Evolutionary conservation across 2,329 filamentous ascomycete species (phyloP).

Genomic region (Hymenoscyphus infarciens): DNA sequence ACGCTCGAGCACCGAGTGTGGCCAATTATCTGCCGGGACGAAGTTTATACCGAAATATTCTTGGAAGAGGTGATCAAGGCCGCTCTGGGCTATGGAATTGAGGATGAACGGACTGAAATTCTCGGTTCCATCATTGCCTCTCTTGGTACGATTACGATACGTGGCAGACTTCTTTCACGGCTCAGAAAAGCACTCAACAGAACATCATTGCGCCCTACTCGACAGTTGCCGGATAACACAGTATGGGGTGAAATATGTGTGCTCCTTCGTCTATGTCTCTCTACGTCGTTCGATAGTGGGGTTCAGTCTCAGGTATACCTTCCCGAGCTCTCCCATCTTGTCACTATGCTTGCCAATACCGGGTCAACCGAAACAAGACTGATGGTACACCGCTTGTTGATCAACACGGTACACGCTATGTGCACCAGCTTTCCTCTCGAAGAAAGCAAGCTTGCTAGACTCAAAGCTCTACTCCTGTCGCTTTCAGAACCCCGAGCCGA

Average conservation of each 20-base stretch:
- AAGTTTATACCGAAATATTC: conserved; percentile 63
- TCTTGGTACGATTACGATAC: conserved; percentile 61
- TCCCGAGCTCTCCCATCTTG: conserved; percentile 66
- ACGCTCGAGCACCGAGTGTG: conserved; percentile 64
- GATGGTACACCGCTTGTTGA: conserved; percentile 59
- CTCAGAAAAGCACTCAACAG: conserved; percentile 65
- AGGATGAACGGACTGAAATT: conserved; percentile 57
- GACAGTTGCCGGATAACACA: conserved; percentile 60
- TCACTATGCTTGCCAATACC: conserved; percentile 67
- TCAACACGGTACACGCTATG: conserved; percentile 65
- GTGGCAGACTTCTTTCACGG: conserved; percentile 62
- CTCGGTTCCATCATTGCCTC: conserved; percentile 60
- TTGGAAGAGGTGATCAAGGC: conserved; percentile 64
- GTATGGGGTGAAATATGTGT: conserved; percentile 69
- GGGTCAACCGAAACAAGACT: conserved; percentile 54
- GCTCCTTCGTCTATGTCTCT: conserved; percentile 61
- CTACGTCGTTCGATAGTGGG: conserved; percentile 64
- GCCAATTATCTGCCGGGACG: conserved; percentile 62
- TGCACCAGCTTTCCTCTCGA: conserved; percentile 63
- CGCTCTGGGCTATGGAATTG: conserved; percentile 55
- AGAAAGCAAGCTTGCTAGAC: conserved; percentile 45
- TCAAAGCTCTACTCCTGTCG: conserved; percentile 52
- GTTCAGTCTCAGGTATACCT: conserved; percentile 65
- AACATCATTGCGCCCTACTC: conserved; percentile 63
- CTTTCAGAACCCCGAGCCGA: conserved; percentile 59